Base-by-base conservation (phyloP, 2,329 filamentous ascomycete species). In the Alternaria panax region DNA sequence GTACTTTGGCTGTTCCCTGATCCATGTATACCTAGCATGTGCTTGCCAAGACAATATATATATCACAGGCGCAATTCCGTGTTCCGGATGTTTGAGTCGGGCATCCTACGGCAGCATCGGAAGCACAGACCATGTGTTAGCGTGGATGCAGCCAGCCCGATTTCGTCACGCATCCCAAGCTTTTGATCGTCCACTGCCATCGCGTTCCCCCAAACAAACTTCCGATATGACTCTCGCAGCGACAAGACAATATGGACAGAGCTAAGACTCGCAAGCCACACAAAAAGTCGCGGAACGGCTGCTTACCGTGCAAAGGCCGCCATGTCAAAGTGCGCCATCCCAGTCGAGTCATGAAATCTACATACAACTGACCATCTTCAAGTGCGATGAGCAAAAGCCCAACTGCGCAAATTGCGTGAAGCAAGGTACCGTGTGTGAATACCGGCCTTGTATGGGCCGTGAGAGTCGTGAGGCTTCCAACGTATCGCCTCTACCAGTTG, bases 381-480 rank as follows among this genome's bases (percentile, higher is more conserved):
- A 76, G 72, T 76, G 73, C 57, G 73, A 75, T 58, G 73, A 76
- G 55, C 66, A 68, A 40, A 69, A 66, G 41, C 73, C 73, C 4
- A 62, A 58, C n/a, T 76, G 73, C 54, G 64, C 67, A 14, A 73
- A 72, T 36, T 76, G 73, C 45, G 67, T 72, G 18, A 75, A 74
- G 46, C 72, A 75, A 60, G 67, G 64, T n/a, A 65, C 67, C 8
- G 22, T 47, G 24, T 76, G 73, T 64, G 72, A 75, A 51, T 76
- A 70, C 56, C 64, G 62, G 25, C 43, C 51, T 28, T 24, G 51
- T n/a, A 69, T 53, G 16, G 70, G 62, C 41, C 57, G 62, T 14
- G 58, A 65, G 48, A 71, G 63, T 46, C 57, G 62, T n/a, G 59
- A 65, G 46, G 48, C 56, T 9, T 65, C 65, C n/a, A 57, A 62